phyloP scores from a whole-genome alignment of 1,139 yeast genomes.

The Maudiozyma humilis region DNA sequence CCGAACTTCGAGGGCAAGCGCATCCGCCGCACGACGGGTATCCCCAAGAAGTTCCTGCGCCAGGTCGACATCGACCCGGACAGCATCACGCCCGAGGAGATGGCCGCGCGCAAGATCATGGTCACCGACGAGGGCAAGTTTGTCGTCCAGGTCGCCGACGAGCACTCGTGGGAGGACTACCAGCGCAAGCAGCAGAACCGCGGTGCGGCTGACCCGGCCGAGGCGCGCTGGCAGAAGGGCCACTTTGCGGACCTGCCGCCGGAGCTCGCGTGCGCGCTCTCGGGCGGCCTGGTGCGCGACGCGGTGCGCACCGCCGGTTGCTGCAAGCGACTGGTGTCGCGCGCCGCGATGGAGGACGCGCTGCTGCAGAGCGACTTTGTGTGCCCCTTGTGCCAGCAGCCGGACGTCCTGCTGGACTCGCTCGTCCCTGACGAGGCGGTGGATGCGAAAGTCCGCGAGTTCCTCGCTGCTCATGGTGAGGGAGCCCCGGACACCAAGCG shows the following conservation, averaged over 20 bases:
- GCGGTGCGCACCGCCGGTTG: slow-evolving; percentile 82
- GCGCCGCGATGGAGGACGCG: slow-evolving; percentile 58
- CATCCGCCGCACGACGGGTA: slow-evolving; percentile 91
- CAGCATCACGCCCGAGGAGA: slow-evolving; percentile 46
- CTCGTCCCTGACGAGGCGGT: slow-evolving; percentile 53
- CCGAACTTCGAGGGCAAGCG: slow-evolving; percentile 91
- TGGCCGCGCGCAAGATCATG: slow-evolving; percentile 69
- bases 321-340: slow-evolving; percentile 55
- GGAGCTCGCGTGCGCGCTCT: slow-evolving; percentile 49
- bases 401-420: slow-evolving; percentile 69
- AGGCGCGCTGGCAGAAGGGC: slow-evolving; percentile 23
- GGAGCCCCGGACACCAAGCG: neutral
- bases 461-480: slow-evolving; percentile 34
- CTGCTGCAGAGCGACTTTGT: slow-evolving; percentile 78
- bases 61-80: slow-evolving; percentile 61
- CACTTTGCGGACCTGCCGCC: slow-evolving; percentile 32
- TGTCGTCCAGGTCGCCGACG: slow-evolving; percentile 91
- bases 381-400: slow-evolving; percentile 78
- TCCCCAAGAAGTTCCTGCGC: slow-evolving; percentile 85
- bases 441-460: slow-evolving; percentile 46
- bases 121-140: slow-evolving; percentile 92
- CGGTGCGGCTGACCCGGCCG: slow-evolving; percentile 38
- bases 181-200: slow-evolving; percentile 60
- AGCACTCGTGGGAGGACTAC: slow-evolving; percentile 81
- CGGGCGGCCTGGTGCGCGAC: slow-evolving; percentile 50